Evolutionary conservation across 1,284 basidiomycete species (phyloP).

Genomic region (Mixia osmundae): DNA sequence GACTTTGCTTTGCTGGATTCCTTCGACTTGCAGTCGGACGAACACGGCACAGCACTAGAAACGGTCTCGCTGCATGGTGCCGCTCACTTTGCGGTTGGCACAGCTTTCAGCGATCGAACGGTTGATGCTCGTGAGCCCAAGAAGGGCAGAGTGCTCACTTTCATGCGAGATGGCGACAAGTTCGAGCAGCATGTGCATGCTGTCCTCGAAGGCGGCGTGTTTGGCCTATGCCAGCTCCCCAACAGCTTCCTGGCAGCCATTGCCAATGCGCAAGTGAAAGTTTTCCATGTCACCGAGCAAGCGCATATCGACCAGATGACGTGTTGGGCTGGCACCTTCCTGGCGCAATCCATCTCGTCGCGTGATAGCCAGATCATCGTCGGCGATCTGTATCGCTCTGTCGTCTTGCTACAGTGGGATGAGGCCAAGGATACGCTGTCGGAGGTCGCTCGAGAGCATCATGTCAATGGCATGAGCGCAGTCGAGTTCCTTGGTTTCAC

Average conservation of each 20-base stretch:
- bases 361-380: conserved; percentile 32
- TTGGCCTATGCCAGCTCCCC: conserved; percentile 9
- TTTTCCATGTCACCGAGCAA: background rate
- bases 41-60: conserved; percentile 5
- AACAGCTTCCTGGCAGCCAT: conserved; percentile 10
- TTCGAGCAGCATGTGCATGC: conserved; percentile 3
- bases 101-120: conserved; percentile 10
- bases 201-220: conserved; percentile 11
- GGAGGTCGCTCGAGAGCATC: conserved; percentile 48
- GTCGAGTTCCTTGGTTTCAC: conserved; percentile 44
- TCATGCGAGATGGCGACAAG: background rate
- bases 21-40: conserved; percentile 3
- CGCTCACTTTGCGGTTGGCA: conserved; percentile 12
- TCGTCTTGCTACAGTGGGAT: conserved; percentile 40
- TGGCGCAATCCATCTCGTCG: conserved; percentile 29
- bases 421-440: conserved; percentile 28
- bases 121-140: conserved; percentile 5
- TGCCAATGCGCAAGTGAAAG: conserved; percentile 11
- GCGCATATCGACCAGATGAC: conserved; percentile 6
- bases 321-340: conserved; percentile 17
- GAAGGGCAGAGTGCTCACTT: conserved; percentile 9
- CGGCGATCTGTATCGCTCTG: conserved; percentile 60
- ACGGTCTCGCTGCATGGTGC: background rate
- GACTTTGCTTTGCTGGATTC: background rate
- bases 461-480: conserved; percentile 42